Conservation (phyloP, 1,284 basidiomycete genomes). For the Phaffia rhodozyma region DNA sequence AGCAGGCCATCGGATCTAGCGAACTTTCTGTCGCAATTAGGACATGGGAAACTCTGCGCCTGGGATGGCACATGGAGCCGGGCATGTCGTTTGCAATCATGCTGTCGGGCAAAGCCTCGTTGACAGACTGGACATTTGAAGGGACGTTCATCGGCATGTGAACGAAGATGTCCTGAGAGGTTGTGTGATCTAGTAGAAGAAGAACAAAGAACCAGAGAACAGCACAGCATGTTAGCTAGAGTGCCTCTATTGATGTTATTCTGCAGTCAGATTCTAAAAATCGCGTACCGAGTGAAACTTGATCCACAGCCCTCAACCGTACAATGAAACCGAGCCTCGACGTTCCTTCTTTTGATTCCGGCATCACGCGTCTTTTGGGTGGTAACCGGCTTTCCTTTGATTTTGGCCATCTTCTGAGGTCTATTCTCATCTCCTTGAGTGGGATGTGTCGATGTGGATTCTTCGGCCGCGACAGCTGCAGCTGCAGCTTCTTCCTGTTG, state of each 20-base stretch:
- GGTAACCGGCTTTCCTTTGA: neutral
- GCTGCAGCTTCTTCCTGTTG: too few relatives aligned
- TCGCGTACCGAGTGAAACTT: constrained; percentile 12
- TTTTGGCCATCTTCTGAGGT: neutral
- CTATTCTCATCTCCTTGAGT: too few relatives aligned
- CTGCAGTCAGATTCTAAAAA: too few relatives aligned
- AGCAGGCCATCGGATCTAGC: constrained; percentile 2
- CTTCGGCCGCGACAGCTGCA: too few relatives aligned
- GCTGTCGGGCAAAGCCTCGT: constrained; percentile 11
- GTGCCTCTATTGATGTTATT: too few relatives aligned
- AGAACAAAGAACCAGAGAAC: neutral
- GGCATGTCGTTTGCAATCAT: constrained; percentile 14
- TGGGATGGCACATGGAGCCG: neutral
- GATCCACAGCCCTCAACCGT: constrained; percentile 7
- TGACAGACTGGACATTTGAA: constrained; percentile 7
- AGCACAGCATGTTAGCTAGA: too few relatives aligned
- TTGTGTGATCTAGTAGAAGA: constrained; percentile 8
- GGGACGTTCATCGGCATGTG: constrained; percentile 14
- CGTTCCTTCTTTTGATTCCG: constrained; percentile 8
- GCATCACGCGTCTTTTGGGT: constrained; percentile 10
- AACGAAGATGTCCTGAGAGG: constrained; percentile 11
- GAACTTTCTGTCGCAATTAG: constrained; percentile 11
- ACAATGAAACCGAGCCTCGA: constrained; percentile 10
- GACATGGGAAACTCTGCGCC: neutral
- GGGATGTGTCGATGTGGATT: too few relatives aligned